Conservation (phyloP, 352 stramenopile genomes). For the Sclerospora graminicola region DNA sequence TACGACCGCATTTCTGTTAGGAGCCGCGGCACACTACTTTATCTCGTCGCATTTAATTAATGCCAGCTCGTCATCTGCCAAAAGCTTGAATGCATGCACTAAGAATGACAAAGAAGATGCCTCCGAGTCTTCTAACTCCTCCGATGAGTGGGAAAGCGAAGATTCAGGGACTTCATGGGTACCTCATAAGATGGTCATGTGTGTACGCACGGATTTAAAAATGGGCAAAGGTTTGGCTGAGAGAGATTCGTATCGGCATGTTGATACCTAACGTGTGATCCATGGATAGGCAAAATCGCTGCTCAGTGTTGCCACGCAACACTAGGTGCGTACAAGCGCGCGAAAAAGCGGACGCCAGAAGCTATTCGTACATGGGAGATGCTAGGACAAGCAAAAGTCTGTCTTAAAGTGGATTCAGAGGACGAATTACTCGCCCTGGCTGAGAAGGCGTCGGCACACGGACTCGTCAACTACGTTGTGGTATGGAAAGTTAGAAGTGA, state of each 20-base stretch:
- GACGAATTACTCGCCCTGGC: constrained; percentile 68
- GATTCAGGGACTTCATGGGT: constrained; percentile 46
- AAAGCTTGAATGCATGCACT: constrained; percentile 1
- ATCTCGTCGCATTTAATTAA: constrained; percentile 27
- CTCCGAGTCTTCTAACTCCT: constrained; percentile 13
- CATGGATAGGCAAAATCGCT: constrained; percentile 59
- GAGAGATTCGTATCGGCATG: not conserved
- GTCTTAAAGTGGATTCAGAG: constrained; percentile 79
- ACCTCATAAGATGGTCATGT: constrained; percentile 91
- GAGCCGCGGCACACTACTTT: constrained; percentile 55
- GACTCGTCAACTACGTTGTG: constrained; percentile 76
- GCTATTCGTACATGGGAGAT: constrained; percentile 69
- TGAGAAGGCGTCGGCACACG: constrained; percentile 42
- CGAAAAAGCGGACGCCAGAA: constrained; percentile 65
- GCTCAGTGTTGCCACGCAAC: constrained; percentile 87
- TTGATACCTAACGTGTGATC: not conserved
- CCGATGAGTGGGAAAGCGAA: constrained; percentile 57
- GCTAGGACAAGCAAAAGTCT: constrained; percentile 80
- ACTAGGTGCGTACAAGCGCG: constrained; percentile 91
- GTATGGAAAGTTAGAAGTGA: constrained; percentile 19
- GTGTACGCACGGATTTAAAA: constrained; percentile 90
- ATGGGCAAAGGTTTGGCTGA: constrained; percentile 94
- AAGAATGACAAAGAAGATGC: constrained; percentile 4
- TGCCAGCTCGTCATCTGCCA: constrained; percentile 1
- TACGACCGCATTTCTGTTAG: constrained; percentile 60